phyloP scores from a whole-genome alignment of 177 flowering plant species.

The Vitis hybrid region DNA sequence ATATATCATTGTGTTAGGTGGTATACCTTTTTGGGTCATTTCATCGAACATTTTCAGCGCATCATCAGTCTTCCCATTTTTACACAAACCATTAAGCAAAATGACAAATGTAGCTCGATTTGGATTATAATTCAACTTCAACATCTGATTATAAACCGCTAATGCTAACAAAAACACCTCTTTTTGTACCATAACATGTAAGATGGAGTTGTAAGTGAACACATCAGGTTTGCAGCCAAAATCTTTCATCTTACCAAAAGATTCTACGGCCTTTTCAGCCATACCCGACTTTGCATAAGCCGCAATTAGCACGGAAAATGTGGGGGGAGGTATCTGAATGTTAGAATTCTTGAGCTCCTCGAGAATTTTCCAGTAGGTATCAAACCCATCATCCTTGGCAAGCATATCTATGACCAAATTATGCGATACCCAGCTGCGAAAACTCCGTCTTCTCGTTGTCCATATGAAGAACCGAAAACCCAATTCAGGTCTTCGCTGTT shows the following conservation, averaged over 20 bases:
- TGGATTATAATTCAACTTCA: slow-evolving; percentile 52
- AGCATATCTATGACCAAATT: slow-evolving; percentile 47
- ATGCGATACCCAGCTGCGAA: slow-evolving; percentile 33
- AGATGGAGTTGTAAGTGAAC: slow-evolving; percentile 51
- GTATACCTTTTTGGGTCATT: slow-evolving; percentile 54
- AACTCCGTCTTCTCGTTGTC: slow-evolving; percentile 37
- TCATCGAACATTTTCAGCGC: slow-evolving; percentile 66
- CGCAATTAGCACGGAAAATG: slow-evolving; percentile 48
- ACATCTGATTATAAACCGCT: slow-evolving; percentile 72
- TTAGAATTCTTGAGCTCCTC: slow-evolving; percentile 40
- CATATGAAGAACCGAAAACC: slow-evolving; percentile 73
- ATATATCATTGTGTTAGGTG: slow-evolving; percentile 45
- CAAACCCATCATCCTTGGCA: slow-evolving; percentile 33
- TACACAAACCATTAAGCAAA: slow-evolving; percentile 66
- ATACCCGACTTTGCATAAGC: slow-evolving; percentile 43
- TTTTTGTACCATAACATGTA: slow-evolving; percentile 42
- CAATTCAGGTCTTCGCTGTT: slow-evolving; percentile 20
- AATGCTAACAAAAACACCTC: slow-evolving; percentile 52
- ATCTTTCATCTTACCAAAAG: slow-evolving; percentile 62
- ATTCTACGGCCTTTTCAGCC: slow-evolving; percentile 66
- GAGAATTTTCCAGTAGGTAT: slow-evolving; percentile 54
- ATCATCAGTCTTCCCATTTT: slow-evolving; percentile 43
- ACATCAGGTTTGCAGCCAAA: slow-evolving; percentile 59
- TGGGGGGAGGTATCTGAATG: slow-evolving; percentile 30
- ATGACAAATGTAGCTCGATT: slow-evolving; percentile 51